A percentile compares a stretch with the other conserved stretches of the same genome.
Evolutionary conservation across 768 basidiomycete species (phyloP).

Genomic region (Lepiota venenata): DNA sequence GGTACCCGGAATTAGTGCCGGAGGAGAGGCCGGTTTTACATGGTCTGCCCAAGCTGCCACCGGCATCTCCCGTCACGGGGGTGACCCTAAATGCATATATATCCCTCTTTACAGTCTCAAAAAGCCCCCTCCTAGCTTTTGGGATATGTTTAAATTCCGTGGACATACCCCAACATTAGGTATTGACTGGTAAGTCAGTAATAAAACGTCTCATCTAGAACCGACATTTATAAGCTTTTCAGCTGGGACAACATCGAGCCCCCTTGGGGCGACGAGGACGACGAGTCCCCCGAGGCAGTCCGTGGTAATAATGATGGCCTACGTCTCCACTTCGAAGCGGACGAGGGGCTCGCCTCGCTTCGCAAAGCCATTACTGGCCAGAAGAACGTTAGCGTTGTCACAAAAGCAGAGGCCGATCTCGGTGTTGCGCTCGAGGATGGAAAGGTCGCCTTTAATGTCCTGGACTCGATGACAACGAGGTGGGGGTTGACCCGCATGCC

Average conservation of each 20-base stretch:
- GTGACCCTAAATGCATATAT: too few species aligned
- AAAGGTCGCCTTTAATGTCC: conserved; percentile 19
- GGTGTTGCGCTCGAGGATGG: conserved; percentile 15
- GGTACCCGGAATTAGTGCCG: too few species aligned
- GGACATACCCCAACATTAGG: too few species aligned
- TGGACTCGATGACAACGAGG: too few species aligned
- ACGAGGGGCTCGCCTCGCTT: conserved; percentile 20
- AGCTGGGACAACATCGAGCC: conserved; percentile 1
- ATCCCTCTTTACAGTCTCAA: too few species aligned
- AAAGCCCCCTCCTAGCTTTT: too few species aligned
- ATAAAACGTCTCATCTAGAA: conserved; percentile 22
- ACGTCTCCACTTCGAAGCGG: conserved; percentile 21
- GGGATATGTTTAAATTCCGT: too few species aligned
- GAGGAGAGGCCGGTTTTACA: too few species aligned
- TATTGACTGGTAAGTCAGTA: background rate
- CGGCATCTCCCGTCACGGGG: too few species aligned
- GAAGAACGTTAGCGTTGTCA: conserved; percentile 15
- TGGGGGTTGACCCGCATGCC: conserved; percentile 18
- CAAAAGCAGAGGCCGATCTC: conserved; percentile 16
- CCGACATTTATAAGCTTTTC: conserved; percentile 16
- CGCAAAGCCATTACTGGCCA: conserved; percentile 15
- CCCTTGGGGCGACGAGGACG: conserved; percentile 18
- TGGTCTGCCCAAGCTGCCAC: too few species aligned
- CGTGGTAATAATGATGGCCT: conserved; percentile 11
- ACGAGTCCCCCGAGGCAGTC: conserved; percentile 11